Evolutionary conservation across 495 filamentous ascomycete species (phyloP).

Genomic region (Podospora comata): DNA sequence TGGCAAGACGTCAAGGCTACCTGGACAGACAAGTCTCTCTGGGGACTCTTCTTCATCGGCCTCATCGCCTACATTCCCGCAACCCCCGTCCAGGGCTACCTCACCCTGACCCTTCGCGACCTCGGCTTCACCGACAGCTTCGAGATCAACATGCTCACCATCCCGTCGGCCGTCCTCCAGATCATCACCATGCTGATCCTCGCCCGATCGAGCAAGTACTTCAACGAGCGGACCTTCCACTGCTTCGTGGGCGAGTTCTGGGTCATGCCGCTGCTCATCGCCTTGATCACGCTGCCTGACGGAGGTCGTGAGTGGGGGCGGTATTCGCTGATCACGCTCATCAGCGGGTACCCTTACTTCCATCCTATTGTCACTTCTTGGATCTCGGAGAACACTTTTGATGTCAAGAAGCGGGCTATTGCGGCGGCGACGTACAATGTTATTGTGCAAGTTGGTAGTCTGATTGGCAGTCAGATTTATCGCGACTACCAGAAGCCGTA

Average conservation of each 20-base stretch:
- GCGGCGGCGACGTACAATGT: slow-evolving; percentile 62
- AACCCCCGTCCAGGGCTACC: slow-evolving; percentile 52
- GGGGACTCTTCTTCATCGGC: slow-evolving; percentile 65
- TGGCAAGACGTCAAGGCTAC: slow-evolving; percentile 58
- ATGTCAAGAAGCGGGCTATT: slow-evolving; percentile 54
- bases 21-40: slow-evolving; percentile 65
- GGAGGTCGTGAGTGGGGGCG: slow-evolving; percentile 40
- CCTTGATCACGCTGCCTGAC: slow-evolving; percentile 37
- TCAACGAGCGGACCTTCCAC: slow-evolving; percentile 46
- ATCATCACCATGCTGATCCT: slow-evolving; percentile 47
- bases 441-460: slow-evolving; percentile 58
- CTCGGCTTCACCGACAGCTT: slow-evolving; percentile 63
- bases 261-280: slow-evolving; percentile 44
- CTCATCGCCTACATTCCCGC: slow-evolving; percentile 56
- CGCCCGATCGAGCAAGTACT: slow-evolving; percentile 42
- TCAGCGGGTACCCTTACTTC: slow-evolving; percentile 55
- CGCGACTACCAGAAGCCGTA: slow-evolving; percentile 59
- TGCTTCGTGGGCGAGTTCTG: slow-evolving; percentile 47
- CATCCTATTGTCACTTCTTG: slow-evolving; percentile 43
- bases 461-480: slow-evolving; percentile 62
- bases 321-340: slow-evolving; percentile 47
- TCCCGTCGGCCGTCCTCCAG: slow-evolving; percentile 49
- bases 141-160: slow-evolving; percentile 66
- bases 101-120: slow-evolving; percentile 58
- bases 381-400: slow-evolving; percentile 50